Base-by-base conservation (phyloP, 1,284 basidiomycete species). In the Austropuccinia psidii region DNA sequence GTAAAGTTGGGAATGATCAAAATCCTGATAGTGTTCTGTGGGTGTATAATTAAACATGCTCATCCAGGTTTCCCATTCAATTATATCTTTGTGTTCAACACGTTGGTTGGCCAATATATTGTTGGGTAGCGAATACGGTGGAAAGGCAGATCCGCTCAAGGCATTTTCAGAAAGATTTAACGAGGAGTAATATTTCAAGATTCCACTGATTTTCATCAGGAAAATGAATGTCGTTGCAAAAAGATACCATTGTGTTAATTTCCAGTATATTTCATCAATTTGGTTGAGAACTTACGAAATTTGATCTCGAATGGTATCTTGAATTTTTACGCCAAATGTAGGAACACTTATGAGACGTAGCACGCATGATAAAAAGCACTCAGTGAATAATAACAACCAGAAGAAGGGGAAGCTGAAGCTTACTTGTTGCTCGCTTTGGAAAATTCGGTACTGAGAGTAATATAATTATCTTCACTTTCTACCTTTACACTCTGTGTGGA, bases 211-310 rank as follows among this genome's bases (percentile, higher is more conserved):
- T 37, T 6, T 13, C 6, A 27, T n/a, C 49, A n/a, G 17, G 17
- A 6, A 50, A 6, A 6, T n/a, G 49, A n/a, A 27, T 6, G 17
- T 21, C n/a, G 6, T 50, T 6, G 49, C 17, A 5, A 24, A 24
- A 4, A 11, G 29, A 31, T 29, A 31, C 13, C 29, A 24, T 19
- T 21, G 17, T 13, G 52, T 24, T 9, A 31, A 13, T 55, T 19
- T 50, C 29, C n/a, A 11, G 43, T n/a, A 45, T 11, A n/a, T 50
- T n/a, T n/a, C n/a, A n/a, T n/a, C n/a, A n/a, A n/a, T n/a, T n/a
- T n/a, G n/a, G n/a, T n/a, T n/a, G n/a, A n/a, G n/a, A n/a, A n/a
- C 61, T 64, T 49, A 64, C 61, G 49, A 64, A 4, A 49, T 49
- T 64, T 64, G 61, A 5, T 41, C 61, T 64, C 49, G 61, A 21